Conservation (phyloP, 306 rosid genomes). For the Mimosa pudica region DNA sequence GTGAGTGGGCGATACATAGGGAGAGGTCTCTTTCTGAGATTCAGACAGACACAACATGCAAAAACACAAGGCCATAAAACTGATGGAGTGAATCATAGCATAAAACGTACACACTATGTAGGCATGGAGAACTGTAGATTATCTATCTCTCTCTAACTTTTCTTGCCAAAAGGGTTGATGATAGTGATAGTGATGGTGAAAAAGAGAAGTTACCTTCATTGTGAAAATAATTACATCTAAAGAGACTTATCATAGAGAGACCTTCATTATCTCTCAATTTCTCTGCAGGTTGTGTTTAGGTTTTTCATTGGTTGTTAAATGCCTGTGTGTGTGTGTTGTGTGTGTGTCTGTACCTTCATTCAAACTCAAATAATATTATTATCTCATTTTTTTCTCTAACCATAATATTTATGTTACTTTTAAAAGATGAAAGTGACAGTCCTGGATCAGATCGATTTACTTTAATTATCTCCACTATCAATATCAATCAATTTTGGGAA, state of each 20-base stretch:
- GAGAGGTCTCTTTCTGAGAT: slow-evolving; percentile 39
- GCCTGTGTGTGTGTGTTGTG: too few species aligned
- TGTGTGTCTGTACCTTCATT: background rate
- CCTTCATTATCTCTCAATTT: background rate
- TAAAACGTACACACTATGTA: slow-evolving; percentile 37
- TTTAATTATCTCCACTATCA: background rate
- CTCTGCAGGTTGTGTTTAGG: background rate
- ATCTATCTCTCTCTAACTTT: slow-evolving; percentile 23
- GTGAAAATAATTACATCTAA: slow-evolving; percentile 2
- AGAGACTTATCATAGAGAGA: background rate
- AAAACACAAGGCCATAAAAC: slow-evolving; percentile 29
- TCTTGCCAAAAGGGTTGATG: slow-evolving; percentile 29
- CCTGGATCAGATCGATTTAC: background rate
- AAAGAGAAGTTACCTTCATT: background rate
- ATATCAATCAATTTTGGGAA: background rate
- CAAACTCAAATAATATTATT: background rate
- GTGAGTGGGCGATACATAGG: slow-evolving; percentile 39
- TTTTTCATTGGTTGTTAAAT: background rate
- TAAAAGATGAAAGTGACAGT: background rate
- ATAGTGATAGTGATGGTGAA: slow-evolving; percentile 34
- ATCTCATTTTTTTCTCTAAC: background rate
- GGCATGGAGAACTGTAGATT: slow-evolving; percentile 51
- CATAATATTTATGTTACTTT: background rate
- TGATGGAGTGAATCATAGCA: slow-evolving; percentile 33
- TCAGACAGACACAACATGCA: slow-evolving; percentile 29